Percentiles rank a stretch among this genome's conserved stretches.
phyloP scores from a whole-genome alignment of 2,329 filamentous ascomycete genomes.

The Cephalotrichum gorgonifer region DNA sequence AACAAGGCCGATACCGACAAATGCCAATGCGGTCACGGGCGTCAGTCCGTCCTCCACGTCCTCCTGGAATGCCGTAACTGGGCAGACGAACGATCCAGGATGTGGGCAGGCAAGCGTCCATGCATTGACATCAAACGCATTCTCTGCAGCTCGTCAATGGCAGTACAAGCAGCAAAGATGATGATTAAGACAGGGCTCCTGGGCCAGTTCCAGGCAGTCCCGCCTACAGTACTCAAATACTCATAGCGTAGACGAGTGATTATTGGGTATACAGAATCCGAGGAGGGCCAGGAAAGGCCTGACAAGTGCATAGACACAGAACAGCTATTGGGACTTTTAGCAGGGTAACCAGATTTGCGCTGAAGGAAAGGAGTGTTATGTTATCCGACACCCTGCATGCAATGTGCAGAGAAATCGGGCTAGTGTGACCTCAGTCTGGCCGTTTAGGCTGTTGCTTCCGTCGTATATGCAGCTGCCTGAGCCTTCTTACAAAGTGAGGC shows the following conservation, averaged over 20 bases:
- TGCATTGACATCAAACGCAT: slow-evolving; percentile 18
- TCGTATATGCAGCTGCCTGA: no score
- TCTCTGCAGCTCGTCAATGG: slow-evolving; percentile 19
- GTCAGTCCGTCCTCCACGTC: slow-evolving; percentile 17
- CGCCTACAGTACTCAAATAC: slow-evolving; percentile 14
- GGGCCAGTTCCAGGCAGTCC: slow-evolving; percentile 16
- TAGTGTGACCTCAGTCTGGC: no score
- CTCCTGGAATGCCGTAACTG: slow-evolving; percentile 18
- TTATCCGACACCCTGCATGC: no score
- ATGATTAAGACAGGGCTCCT: slow-evolving; percentile 19
- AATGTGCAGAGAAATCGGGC: no score
- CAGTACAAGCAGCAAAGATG: slow-evolving; percentile 22
- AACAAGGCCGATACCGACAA: slow-evolving; percentile 17
- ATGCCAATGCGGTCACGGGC: slow-evolving; percentile 15
- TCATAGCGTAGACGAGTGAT: slow-evolving; percentile 12
- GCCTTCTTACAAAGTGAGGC: no score
- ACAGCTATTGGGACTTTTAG: no score
- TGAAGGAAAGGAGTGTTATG: no score
- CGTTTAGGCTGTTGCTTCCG: no score
- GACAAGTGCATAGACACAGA: no score
- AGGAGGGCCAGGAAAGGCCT: slow-evolving; percentile 16
- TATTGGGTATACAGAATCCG: slow-evolving; percentile 15
- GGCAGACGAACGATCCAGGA: slow-evolving; percentile 15
- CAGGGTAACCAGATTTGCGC: no score
- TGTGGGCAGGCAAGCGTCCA: slow-evolving; percentile 12